Conservation (phyloP, 1,284 basidiomycete genomes). For the Mrakiaceae sp. region DNA sequence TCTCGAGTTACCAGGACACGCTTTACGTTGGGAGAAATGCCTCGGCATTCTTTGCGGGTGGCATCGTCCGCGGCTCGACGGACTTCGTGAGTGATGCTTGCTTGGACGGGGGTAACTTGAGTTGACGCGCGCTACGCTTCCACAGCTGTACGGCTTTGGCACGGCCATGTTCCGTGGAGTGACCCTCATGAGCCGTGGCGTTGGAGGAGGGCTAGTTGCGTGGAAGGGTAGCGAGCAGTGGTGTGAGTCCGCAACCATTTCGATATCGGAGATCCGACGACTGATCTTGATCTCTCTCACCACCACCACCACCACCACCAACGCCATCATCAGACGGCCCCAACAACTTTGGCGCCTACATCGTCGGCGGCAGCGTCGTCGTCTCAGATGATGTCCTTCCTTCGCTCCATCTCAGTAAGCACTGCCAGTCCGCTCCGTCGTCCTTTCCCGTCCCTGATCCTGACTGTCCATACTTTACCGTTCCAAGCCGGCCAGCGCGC, state of each 20-base stretch:
- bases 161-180: slow-evolving; percentile 52
- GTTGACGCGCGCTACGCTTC: slow-evolving; percentile 19
- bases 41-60: slow-evolving; percentile 50
- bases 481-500: slow-evolving; percentile 7
- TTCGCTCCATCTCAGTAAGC: slow-evolving; percentile 5
- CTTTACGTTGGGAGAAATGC: slow-evolving; percentile 52
- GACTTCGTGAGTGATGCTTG: slow-evolving; percentile 42
- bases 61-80: slow-evolving; percentile 50
- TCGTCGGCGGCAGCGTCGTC: slow-evolving; percentile 48
- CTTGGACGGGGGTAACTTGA: slow-evolving; percentile 8
- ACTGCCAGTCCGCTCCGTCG: not conserved
- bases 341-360: slow-evolving; percentile 50
- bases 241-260: slow-evolving; percentile 36
- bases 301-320: not conserved
- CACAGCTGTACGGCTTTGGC: slow-evolving; percentile 45
- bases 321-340: slow-evolving; percentile 12
- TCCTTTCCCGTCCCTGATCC: not conserved
- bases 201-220: slow-evolving; percentile 50
- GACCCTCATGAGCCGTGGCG: slow-evolving; percentile 49
- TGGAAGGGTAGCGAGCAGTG: slow-evolving; percentile 50
- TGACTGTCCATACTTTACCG: not conserved
- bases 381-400: slow-evolving; percentile 30
- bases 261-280: slow-evolving; percentile 21
- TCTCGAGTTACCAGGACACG: slow-evolving; percentile 54
- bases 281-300: not conserved